These are phyloP conservation scores for Haplosporangium sp. DNA, from an alignment of 371 early-diverging fungal species.

Conservation along the genomic window DNA sequence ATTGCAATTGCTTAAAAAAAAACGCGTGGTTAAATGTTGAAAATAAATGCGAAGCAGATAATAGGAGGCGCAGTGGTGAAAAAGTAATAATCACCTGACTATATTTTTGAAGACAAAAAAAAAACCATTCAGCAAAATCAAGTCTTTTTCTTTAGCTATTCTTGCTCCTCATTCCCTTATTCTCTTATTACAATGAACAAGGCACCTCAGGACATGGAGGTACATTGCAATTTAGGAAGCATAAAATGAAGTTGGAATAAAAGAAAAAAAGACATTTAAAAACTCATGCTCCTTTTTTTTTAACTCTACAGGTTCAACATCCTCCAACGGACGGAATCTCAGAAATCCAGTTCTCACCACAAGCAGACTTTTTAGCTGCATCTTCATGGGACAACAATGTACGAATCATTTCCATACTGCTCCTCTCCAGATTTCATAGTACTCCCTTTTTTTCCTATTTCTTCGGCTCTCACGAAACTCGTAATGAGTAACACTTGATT, in stretches of 20 bases:
- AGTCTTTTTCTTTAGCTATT: neutral
- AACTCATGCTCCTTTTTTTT: neutral
- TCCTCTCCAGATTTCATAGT: neutral
- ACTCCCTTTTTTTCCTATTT: neutral
- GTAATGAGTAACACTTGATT: no score
- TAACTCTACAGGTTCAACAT: constrained; percentile 65
- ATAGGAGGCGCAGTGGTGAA: neutral
- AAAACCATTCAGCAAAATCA: neutral
- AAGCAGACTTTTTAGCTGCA: constrained; percentile 86
- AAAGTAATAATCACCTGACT: neutral
- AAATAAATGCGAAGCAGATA: neutral
- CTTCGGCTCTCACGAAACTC: no score
- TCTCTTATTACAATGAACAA: constrained; percentile 15
- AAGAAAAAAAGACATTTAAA: neutral
- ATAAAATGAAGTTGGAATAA: neutral
- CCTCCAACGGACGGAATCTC: constrained; percentile 90
- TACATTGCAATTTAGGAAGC: constrained; percentile 2
- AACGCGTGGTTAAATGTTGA: neutral
- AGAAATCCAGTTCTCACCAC: constrained; percentile 81
- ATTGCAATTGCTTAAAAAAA: neutral
- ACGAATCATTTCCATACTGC: constrained; percentile 9
- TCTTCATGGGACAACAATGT: constrained; percentile 95
- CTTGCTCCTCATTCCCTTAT: no score
- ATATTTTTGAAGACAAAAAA: neutral
- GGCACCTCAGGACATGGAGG: constrained; percentile 54